Percentiles rank a stretch among this genome's conserved stretches.
Conservation (phyloP, 768 basidiomycete species). For the Amanita muscaria region DNA sequence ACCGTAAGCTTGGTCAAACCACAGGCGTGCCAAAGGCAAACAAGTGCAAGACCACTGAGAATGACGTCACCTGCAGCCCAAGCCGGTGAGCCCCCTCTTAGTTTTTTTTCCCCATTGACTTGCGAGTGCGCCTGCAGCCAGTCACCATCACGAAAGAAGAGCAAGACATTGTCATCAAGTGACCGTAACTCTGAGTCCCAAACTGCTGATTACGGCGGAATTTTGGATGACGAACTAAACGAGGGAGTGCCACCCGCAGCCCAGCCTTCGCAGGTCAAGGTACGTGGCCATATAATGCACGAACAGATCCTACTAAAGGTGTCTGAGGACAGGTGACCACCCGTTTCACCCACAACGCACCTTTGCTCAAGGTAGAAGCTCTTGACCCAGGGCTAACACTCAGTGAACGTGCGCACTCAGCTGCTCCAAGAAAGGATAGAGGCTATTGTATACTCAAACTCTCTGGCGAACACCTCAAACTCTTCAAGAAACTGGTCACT, state of each 20-base stretch:
- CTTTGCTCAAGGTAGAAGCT: background rate
- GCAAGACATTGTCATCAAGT: too few relatives aligned
- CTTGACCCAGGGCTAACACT: background rate
- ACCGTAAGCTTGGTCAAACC: too few relatives aligned
- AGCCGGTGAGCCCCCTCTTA: too few relatives aligned
- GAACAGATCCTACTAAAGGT: background rate
- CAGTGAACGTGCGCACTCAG: too few relatives aligned
- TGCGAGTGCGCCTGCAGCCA: too few relatives aligned
- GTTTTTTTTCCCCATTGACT: too few relatives aligned
- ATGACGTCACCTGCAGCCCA: too few relatives aligned
- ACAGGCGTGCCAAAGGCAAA: too few relatives aligned
- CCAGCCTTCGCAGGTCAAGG: background rate
- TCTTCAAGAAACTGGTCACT: background rate
- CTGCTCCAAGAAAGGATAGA: too few relatives aligned
- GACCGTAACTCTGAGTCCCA: too few relatives aligned
- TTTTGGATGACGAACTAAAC: background rate
- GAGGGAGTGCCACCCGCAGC: background rate
- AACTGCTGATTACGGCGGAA: background rate
- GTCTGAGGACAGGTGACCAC: background rate
- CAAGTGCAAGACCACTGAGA: too few relatives aligned
- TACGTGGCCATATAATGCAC: background rate
- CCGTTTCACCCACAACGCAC: background rate
- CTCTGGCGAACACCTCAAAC: background rate
- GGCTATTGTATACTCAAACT: background rate
- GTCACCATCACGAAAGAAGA: too few relatives aligned